Base-by-base conservation (phyloP, 116 monocot genomes). In the Cymodocea nodosa region DNA sequence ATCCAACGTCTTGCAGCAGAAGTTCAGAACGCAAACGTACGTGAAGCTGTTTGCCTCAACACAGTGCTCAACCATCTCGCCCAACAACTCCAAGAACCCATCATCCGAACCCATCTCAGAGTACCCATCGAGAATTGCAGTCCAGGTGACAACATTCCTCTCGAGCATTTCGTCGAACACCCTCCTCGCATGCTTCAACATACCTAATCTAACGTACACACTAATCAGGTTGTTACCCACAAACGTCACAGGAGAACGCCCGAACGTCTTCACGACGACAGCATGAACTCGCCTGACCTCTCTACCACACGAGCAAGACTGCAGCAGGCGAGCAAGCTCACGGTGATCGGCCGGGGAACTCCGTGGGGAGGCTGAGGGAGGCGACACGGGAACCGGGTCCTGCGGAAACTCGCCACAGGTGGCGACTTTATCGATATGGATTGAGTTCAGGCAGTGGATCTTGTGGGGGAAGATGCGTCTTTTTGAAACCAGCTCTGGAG, bases 61-160 rank as follows among this genome's bases (percentile, higher is more conserved):
- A 11, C 52, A 23, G 25, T 44, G 67, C 6, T 74, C 65, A 19
- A 83, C 2, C 94, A 94, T 73, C 44, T 73, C 80, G 13, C 49
- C 16, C 6, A 75, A 79, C 15, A 94, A 15, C 40, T 35, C 11
- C 25, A 79, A 4, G 15, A 77, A 84, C 51, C 87, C 89, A 3
- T 68, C 62, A n/a, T 81, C 73, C 39, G 55, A 72, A 10, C 84
- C 87, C 68, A 75, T 52, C 8, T 70, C 68, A 9, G 70, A 68
- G 62, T 83, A 90, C 23, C 79, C 94, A 56, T 77, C 79, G 15
- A 94, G 67, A 34, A 94, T 68, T 0, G 84, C 77, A 1, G 89
- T 94, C 89, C 90, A 94, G 2, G 94, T 77, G 44, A 94, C 87
- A 7, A 90, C 73, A 66, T 69, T 85, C 61, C 77, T 82, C 2